Conservation (phyloP, 768 basidiomycete species). For the Agrocybe praecox region DNA sequence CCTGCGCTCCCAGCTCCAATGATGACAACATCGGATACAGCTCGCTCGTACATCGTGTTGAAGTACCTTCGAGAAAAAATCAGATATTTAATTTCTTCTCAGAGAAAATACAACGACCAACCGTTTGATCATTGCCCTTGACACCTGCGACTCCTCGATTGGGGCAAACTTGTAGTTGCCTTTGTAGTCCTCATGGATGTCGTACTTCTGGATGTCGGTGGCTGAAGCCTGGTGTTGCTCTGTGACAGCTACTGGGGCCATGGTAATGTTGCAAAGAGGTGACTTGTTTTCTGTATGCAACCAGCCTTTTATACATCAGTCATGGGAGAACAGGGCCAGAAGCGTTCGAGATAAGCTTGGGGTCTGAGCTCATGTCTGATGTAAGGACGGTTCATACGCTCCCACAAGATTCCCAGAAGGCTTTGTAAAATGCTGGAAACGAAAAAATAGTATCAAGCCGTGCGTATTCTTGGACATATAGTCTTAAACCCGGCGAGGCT, state of each 20-base stretch:
- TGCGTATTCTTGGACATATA: constrained; percentile 8
- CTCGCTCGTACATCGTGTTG: constrained; percentile 70
- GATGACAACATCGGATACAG: constrained; percentile 77
- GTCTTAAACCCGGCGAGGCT: not conserved
- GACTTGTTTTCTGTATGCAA: not conserved
- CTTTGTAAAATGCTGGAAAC: not conserved
- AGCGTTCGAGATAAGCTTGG: constrained; percentile 10
- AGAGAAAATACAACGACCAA: constrained; percentile 20
- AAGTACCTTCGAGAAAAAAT: constrained; percentile 54
- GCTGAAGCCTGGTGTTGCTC: constrained; percentile 4
- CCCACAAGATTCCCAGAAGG: not conserved
- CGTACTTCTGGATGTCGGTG: constrained; percentile 29
- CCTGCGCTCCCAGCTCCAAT: constrained; percentile 75
- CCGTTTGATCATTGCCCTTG: constrained; percentile 78
- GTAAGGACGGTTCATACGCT: constrained; percentile 2
- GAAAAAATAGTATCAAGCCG: constrained; percentile 7
- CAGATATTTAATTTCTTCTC: not conserved
- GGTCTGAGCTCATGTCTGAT: constrained; percentile 12
- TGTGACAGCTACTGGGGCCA: constrained; percentile 29
- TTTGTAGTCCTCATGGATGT: constrained; percentile 55
- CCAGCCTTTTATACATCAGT: constrained; percentile 7
- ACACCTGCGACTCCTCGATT: constrained; percentile 75
- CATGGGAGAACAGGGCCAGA: constrained; percentile 12
- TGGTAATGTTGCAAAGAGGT: constrained; percentile 1
- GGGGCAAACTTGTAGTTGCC: constrained; percentile 73